Evolutionary conservation across 2,329 filamentous ascomycete species (phyloP), one percentile per base, ranked within the genome.

Genomic region (Byssochlamys sp.): DNA sequence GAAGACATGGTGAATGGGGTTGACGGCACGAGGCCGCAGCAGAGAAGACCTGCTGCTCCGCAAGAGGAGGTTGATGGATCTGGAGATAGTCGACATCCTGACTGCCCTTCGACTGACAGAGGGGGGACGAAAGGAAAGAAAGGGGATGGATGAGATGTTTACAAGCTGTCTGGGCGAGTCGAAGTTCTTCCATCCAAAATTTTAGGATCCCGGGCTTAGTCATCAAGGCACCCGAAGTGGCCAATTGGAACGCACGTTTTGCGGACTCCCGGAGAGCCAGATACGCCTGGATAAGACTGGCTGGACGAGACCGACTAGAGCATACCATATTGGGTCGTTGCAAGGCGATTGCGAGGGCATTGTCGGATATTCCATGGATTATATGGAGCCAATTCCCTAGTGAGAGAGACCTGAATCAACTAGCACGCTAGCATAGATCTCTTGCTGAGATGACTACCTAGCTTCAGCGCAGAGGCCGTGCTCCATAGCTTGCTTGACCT

Each of bases 71-170:
- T 84, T 84, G 69, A 90, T 72, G 61, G 87, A 84, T 80, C 90
- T 86, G 74, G 90, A 83, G 72, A 94, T 85, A 71, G 83, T 83
- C 76, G 90, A 86, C 89, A 95, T 95, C 71, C 75, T 88, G 79
- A 71, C 65, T 67, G 62, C 62, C 66, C 66, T 61, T 62, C 59
- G 67, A 68, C 61, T 59, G 63, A 67, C 63, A 63, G 59, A 67
- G 63, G 57, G 58, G 39, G 39, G 64, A 55, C 51, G 58, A 64
- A 65, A 59, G 45, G 55, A 63, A 65, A 59, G 60, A 61, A 61
- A 55, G 56, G 57, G 58, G 49, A 59, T 62, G 62, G 58, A 66
- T 59, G 57, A 63, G 60, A 63, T 59, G 62, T 65, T 64, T 63
- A 64, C 62, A 61, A 9, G 61, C 52, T 59, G 51, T 51, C 49